Percentiles rank a stretch among this genome's conserved stretches.
These are phyloP conservation scores for Pseudevernia furfuracea DNA, from an alignment of 495 filamentous ascomycete genomes.

Conservation along the genomic window DNA sequence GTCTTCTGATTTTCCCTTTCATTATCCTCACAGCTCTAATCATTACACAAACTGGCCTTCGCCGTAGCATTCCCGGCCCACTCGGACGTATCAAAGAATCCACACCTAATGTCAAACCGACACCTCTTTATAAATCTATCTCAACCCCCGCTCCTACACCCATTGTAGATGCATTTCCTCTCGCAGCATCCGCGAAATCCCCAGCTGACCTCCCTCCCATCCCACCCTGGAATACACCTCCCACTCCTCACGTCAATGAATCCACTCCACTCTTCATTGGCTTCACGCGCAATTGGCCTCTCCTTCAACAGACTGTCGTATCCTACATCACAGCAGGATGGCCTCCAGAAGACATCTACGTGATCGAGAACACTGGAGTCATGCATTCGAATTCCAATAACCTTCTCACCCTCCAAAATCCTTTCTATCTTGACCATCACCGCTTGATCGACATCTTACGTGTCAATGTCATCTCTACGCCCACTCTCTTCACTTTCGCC, in stretches of 20 bases:
- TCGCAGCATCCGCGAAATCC: conserved; percentile 19
- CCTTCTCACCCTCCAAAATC: conserved; percentile 49
- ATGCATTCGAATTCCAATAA: conserved; percentile 48
- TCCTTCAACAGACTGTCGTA: conserved; percentile 52
- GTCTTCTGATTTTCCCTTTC: conserved; percentile 12
- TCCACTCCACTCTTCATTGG: conserved; percentile 50
- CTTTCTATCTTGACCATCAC: conserved; percentile 54
- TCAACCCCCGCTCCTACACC: conserved; percentile 11
- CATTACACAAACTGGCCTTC: conserved; percentile 7
- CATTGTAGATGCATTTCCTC: conserved; percentile 22
- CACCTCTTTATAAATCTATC: conserved; percentile 15
- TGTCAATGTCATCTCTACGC: conserved; percentile 50
- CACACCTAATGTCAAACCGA: conserved; percentile 3
- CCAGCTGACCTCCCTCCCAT: conserved; percentile 21
- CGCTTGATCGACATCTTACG: conserved; percentile 42
- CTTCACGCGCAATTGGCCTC: conserved; percentile 52
- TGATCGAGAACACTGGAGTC: conserved; percentile 57
- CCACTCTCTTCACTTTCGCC: conserved; percentile 52
- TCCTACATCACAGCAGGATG: conserved; percentile 55
- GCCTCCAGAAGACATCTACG: conserved; percentile 52
- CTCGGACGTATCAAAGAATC: neutral
- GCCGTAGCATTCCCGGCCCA: neutral
- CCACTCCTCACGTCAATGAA: conserved; percentile 17
- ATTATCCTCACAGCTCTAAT: conserved; percentile 10
- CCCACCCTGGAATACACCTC: conserved; percentile 24